Evolutionary conservation across 2,329 filamentous ascomycete genomes (phyloP), one percentile per base, ranked within the genome.

Genomic region (Pseudogymnoascus sp.): DNA sequence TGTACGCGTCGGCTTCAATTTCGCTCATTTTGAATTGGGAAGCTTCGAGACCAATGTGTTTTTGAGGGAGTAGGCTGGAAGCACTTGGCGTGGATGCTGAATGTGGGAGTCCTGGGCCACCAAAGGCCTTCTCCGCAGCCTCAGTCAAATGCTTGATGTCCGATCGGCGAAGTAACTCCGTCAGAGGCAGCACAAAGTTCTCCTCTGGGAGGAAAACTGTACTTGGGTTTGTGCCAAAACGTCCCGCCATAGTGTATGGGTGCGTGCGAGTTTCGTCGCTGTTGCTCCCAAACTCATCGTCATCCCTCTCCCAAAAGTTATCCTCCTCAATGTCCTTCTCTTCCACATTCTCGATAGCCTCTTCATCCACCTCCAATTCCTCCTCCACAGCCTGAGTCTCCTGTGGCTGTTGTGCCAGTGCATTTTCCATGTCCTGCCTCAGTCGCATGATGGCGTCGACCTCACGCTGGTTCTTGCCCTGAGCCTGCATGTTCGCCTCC

Each of bases 131-230:
- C 66, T 90, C 84, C 0, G 92, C 89, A 1, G 88, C 81, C 61
- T 87, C 81, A 35, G 80, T 79, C 33, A 97, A 78, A 70, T 99
- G 94, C 61, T 85, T 88, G 43, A 86, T 83, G 62, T 90, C 83
- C 60, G 85, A 83, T 61, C 86, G 78, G 12, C 80, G 79, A 2
- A 97, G 78, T 2, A 96, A 78, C 4, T 82, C 74, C 1, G 83
- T 79, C 15, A 96, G 85, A 0, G 91, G 91, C 3, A 81, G 76
- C 7, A 89, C 80, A 39, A 97, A 80, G 2, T 82, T 78, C n/a
- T 80, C 76, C 65, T 83, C 82, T 0, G 93, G 91, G 3, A 96
- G 75, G n/a, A 82, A 79, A 12, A 97, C 73, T 7, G 92, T 95
- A 39, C 81, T 81, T 1, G 92, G 89, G 20, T 78, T 80, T 1